phyloP scores from a whole-genome alignment of 768 basidiomycete species.

The Suillus lakei region DNA sequence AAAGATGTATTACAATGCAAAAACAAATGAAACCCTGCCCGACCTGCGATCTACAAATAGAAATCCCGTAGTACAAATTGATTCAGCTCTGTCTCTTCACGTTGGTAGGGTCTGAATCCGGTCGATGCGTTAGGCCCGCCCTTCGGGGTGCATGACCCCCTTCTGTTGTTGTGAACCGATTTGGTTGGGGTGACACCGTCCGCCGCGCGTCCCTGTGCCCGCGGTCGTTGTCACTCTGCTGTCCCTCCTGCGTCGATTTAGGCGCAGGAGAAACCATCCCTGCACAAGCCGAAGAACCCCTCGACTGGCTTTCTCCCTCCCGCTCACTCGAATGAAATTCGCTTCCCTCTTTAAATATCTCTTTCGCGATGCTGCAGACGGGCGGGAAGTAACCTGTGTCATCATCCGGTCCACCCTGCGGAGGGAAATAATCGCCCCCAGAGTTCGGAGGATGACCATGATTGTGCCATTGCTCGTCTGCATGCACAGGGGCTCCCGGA shows the following conservation, averaged over 20 bases:
- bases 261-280: not conserved
- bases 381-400: conserved; percentile 49
- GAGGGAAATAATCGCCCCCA: conserved; percentile 45
- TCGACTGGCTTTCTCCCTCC: not conserved
- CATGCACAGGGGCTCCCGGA: conserved; percentile 61
- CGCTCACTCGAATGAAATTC: conserved; percentile 9
- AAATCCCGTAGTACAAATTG: not conserved
- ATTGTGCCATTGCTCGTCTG: conserved; percentile 19
- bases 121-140: not conserved
- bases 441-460: conserved; percentile 7
- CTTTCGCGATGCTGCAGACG: conserved; percentile 38
- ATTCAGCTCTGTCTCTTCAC: not conserved
- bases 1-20: conserved; percentile 4
- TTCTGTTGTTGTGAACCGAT: not conserved
- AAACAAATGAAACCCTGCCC: not conserved
- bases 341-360: conserved; percentile 38
- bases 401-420: conserved; percentile 30
- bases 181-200: not conserved
- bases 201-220: not conserved
- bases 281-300: not conserved
- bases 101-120: not conserved
- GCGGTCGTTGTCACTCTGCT: not conserved
- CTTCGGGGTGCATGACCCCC: not conserved
- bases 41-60: not conserved
- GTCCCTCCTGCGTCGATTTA: not conserved